Evolutionary conservation across 1,284 basidiomycete genomes (phyloP), one percentile per base, ranked within the genome.

Genomic region (Boletellus dicymbophilus): DNA sequence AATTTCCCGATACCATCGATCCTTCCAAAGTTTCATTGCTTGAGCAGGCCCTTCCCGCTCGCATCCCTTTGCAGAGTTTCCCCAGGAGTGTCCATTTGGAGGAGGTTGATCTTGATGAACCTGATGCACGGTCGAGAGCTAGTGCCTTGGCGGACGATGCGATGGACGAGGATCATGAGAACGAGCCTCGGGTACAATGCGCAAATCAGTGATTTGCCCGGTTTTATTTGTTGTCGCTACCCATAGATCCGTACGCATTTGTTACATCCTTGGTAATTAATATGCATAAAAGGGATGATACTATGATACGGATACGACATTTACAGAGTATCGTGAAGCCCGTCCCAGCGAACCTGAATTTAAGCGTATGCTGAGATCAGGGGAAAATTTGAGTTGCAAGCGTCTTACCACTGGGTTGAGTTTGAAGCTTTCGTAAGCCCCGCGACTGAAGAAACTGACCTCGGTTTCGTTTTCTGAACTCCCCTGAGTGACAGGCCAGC

Each of bases 391-490:
- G n/a, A 34, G 18, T n/a, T 7, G 25, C n/a, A 22, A 23, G 4
- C 0, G 18, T 43, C 61, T 36, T 56, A 93, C 92, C 74, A 88
- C 82, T 18, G 95, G 95, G 69, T 95, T 78, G 30, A 72, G 58
- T 70, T 90, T 90, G 79, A 93, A 97, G 34, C 72, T 71, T 43
- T 93, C 84, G 60, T 96, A 97, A 11, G 81, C 71, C 37, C 80
- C 76, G 36, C 81, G 75, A 61, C 88, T 88, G 76, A 97, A 97
- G 69, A 95, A 88, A 63, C 91, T 95, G 54, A 95, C 79, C 72
- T 98, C 95, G 0, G 90, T 90, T 69, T 98, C 95, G 67, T 97
- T 95, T 69, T 96, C 95, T 97, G 71, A 12, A 37, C n/a, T 31
- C n/a, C 37, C 33, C 9, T 52, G 21, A 58, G 39, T 26, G 25